Evolutionary conservation across 2,329 filamentous ascomycete genomes (phyloP).

Genomic region (Zalaria sp.): DNA sequence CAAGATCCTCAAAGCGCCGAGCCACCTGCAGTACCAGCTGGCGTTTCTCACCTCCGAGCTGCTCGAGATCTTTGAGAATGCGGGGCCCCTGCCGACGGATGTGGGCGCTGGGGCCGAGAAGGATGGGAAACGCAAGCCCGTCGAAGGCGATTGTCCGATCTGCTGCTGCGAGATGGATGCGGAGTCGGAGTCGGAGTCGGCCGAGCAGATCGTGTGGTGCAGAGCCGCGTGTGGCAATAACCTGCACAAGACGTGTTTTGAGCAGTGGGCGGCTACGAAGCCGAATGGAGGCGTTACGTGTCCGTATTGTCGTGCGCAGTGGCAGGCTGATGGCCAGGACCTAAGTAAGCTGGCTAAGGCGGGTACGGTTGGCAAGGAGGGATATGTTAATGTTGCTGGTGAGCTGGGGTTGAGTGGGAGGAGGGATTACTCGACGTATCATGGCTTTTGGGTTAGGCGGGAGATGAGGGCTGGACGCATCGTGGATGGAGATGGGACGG

Average conservation of each 20-base stretch:
- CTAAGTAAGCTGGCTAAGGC: conserved; percentile 12
- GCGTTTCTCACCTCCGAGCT: conserved; percentile 46
- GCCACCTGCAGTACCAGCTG: conserved; percentile 45
- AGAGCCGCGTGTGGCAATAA: conserved; percentile 49
- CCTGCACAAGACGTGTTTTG: conserved; percentile 43
- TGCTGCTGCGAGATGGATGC: conserved; percentile 28
- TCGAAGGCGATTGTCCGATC: conserved; percentile 50
- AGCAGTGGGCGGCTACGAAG: conserved; percentile 32
- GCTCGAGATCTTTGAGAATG: conserved; percentile 39
- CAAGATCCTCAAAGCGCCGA: conserved; percentile 42
- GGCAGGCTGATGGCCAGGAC: conserved; percentile 10
- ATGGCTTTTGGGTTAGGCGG: conserved; percentile 12
- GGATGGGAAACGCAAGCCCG: conserved; percentile 40
- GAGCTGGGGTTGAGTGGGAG: conserved; percentile 15
- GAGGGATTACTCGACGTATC: conserved; percentile 17
- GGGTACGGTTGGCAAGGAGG: conserved; percentile 12
- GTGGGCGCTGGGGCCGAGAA: conserved; percentile 14
- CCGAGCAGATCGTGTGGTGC: conserved; percentile 41
- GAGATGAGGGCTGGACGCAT: neutral
- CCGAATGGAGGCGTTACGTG: conserved; percentile 13
- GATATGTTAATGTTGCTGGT: conserved; percentile 18
- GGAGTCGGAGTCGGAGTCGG: conserved; percentile 1
- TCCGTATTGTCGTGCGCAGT: conserved; percentile 17
- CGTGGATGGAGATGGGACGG: no score
- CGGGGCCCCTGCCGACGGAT: conserved; percentile 34